Percentiles rank a stretch among this genome's conserved stretches.
phyloP scores from a whole-genome alignment of 2,329 filamentous ascomycete genomes.

The Diaporthe ampelina region DNA sequence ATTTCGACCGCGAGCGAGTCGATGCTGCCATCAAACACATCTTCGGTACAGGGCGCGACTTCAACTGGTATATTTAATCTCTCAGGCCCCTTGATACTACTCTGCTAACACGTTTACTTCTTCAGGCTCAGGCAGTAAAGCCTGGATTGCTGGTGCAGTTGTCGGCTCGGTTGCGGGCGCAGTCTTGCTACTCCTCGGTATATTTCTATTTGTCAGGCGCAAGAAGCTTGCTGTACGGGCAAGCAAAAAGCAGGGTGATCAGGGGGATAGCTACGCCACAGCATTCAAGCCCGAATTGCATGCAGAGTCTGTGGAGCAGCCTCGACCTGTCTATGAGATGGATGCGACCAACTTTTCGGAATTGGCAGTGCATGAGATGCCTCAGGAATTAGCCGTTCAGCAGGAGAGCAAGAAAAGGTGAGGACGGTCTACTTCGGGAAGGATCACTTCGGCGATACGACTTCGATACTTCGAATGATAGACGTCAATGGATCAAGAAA shows the following conservation, averaged over 20 bases:
- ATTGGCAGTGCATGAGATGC: slow-evolving; percentile 1
- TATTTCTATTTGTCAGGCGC: not conserved
- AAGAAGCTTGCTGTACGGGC: not conserved
- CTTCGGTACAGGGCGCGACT: too few species aligned
- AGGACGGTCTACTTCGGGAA: not conserved
- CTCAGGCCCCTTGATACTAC: too few species aligned
- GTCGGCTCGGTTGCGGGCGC: slow-evolving; percentile 5
- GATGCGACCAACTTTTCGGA: not conserved
- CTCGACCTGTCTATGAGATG: slow-evolving; percentile 1
- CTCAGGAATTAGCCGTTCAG: not conserved
- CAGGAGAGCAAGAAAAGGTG: not conserved
- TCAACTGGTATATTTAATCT: too few species aligned
- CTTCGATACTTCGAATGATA: not conserved
- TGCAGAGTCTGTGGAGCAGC: not conserved
- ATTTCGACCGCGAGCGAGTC: not conserved
- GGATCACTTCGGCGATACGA: not conserved
- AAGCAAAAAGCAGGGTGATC: not conserved
- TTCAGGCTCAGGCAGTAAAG: slow-evolving; percentile 7
- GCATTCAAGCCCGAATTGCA: slow-evolving; percentile 11
- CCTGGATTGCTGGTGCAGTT: slow-evolving; percentile 35
- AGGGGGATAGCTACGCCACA: not conserved
- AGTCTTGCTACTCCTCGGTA: slow-evolving; percentile 7
- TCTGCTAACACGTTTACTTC: too few species aligned
- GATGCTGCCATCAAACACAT: too few species aligned
- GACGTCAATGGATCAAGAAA: too few species aligned